phyloP scores from a whole-genome alignment of 352 stramenopile genomes.

The Phytopythium montanum region DNA sequence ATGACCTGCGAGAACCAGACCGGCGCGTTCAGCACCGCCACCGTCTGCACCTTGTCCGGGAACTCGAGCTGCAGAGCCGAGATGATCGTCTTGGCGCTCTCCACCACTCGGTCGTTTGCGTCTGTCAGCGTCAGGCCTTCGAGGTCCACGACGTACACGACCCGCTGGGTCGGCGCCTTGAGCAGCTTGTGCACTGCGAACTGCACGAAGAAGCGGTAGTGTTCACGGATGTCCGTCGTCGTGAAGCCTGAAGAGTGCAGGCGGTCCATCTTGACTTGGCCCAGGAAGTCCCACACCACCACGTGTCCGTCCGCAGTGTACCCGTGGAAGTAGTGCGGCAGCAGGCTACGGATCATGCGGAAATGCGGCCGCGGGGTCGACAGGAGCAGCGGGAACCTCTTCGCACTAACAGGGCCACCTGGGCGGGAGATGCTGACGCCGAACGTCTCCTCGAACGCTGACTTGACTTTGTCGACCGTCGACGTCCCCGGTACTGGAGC shows the following conservation, averaged over 20 bases:
- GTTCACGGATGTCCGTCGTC: slow-evolving; percentile 57
- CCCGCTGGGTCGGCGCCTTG: slow-evolving; percentile 50
- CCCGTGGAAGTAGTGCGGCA: slow-evolving; percentile 77
- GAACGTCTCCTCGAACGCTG: slow-evolving; percentile 71
- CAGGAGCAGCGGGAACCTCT: slow-evolving; percentile 24
- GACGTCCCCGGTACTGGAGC: slow-evolving; percentile 14
- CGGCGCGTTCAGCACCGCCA: slow-evolving; percentile 65
- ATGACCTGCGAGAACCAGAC: slow-evolving; percentile 86
- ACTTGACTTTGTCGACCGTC: slow-evolving; percentile 59
- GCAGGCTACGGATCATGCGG: slow-evolving; percentile 57
- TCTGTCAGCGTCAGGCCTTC: slow-evolving; percentile 71
- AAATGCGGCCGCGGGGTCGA: slow-evolving; percentile 64
- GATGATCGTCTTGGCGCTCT: slow-evolving; percentile 49
- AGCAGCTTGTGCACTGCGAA: slow-evolving; percentile 71
- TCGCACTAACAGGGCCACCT: slow-evolving; percentile 12
- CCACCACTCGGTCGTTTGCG: slow-evolving; percentile 64
- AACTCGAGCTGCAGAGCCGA: slow-evolving; percentile 56
- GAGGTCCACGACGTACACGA: slow-evolving; percentile 78
- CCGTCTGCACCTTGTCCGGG: slow-evolving; percentile 50
- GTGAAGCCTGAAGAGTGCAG: slow-evolving; percentile 64
- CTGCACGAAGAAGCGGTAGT: slow-evolving; percentile 78
- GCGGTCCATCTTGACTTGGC: slow-evolving; percentile 77
- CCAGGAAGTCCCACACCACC: slow-evolving; percentile 76
- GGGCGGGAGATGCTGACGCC: slow-evolving; percentile 41
- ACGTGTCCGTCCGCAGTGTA: slow-evolving; percentile 66